Conservation (phyloP, 2,329 filamentous ascomycete genomes). For the Fusarium compactum region DNA sequence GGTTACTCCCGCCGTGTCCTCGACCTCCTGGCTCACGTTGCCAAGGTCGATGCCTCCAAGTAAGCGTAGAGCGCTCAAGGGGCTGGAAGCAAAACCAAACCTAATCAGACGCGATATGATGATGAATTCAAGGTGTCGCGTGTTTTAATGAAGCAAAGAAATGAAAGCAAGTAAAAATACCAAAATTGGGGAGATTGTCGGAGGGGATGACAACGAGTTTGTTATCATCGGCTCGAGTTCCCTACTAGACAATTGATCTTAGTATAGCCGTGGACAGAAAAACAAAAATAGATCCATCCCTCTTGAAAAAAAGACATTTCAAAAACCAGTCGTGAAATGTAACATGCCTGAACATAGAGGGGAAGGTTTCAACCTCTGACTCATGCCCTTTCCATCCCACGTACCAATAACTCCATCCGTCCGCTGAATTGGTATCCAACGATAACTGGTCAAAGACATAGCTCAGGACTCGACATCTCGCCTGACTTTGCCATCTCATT, state of each 20-base stretch:
- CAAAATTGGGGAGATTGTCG: conserved; percentile 43
- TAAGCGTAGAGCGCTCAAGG: conserved; percentile 51
- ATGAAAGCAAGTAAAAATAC: conserved; percentile 43
- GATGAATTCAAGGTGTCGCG: conserved; percentile 24
- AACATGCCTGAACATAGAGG: background rate
- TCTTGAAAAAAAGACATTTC: conserved; percentile 24
- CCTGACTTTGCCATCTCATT: background rate
- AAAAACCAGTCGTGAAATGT: background rate
- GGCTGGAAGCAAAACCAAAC: conserved; percentile 43
- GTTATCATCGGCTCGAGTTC: conserved; percentile 39
- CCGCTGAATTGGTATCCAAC: background rate
- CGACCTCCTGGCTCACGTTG: conserved; percentile 82
- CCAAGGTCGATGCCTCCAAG: conserved; percentile 77
- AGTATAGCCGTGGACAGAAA: conserved; percentile 45
- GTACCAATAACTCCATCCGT: background rate
- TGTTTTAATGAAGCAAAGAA: conserved; percentile 46
- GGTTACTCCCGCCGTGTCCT: conserved; percentile 97
- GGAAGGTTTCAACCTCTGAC: too few species aligned
- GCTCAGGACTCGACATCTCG: background rate
- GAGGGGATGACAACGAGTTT: conserved; percentile 42
- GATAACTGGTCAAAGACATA: background rate
- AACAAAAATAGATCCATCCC: conserved; percentile 44
- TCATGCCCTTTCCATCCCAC: background rate
- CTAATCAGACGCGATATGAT: conserved; percentile 39
- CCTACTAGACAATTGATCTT: conserved; percentile 40